Base-by-base conservation (phyloP, 768 basidiomycete genomes). In the Cyclocybe aegerita region DNA sequence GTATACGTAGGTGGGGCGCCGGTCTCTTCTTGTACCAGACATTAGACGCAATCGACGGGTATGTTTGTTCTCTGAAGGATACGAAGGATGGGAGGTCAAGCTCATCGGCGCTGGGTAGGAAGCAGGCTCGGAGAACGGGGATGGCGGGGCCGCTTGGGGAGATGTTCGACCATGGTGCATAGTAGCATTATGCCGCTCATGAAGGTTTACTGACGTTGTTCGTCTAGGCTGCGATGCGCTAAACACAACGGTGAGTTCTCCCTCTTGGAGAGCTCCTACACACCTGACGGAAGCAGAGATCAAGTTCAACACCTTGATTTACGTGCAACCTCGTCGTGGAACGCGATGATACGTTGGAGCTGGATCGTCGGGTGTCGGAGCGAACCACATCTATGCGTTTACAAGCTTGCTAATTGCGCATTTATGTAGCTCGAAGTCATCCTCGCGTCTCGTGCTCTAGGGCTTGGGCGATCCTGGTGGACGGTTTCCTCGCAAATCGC, bases 61-160 rank as follows among this genome's bases (percentile, higher is more conserved):
- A 56, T 30, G 82, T 60, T 51, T 46, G 10, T 44, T 23, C 23
- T 3, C 3, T 23, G 23, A 23, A 23, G 23, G 23, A 23, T 23
- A 23, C 23, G 23, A 23, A 23, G 23, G 23, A 23, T 23, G 23
- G 23, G 5, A 23, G 23, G 23, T 23, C 4, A 23, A 23, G 17
- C 54, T 37, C 5, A 14, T 4, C 9, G n/a, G 16, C 11, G 17
- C 14, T 36, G 16, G 43, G 12, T 45, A 93, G 96, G 11, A 98
- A 98, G 67, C 97, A 99, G 69, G 97, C 97, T 15, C 75, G 97
- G 54, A 73, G 96, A 44, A 96, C 94, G 1, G 93, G 93, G 1
- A 98, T 97, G 91, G 89, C 93, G n/a, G 92, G 97, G 4, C 96
- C 96, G 17, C 72, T 98, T 31, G 97, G 97, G 12, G 91, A 99